phyloP scores from a whole-genome alignment of 768 basidiomycete genomes.

The Rossbeevera mucosa region DNA sequence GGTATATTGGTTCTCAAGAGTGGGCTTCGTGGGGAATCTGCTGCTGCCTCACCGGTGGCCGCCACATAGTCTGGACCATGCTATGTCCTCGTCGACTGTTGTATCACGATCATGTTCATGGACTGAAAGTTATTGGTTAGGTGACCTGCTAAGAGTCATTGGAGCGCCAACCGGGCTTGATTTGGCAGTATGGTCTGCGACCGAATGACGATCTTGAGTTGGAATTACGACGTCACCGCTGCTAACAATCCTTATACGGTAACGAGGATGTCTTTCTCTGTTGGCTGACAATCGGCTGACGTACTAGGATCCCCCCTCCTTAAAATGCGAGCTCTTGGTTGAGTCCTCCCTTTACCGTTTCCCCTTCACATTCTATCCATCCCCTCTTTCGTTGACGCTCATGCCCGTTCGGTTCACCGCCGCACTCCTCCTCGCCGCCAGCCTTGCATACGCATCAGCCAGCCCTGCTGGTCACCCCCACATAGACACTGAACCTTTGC shows the following conservation, averaged over 20 bases:
- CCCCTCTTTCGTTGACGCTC: slow-evolving; percentile 40
- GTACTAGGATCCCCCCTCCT: slow-evolving; percentile 15
- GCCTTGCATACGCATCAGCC: slow-evolving; percentile 19
- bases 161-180: slow-evolving; percentile 19
- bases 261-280: slow-evolving; percentile 17
- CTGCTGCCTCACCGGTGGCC: slow-evolving; percentile 20
- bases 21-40: slow-evolving; percentile 32
- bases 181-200: slow-evolving; percentile 3
- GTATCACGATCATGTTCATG: slow-evolving; percentile 16
- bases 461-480: slow-evolving; percentile 17
- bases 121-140: neutral
- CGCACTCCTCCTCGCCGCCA: slow-evolving; percentile 25
- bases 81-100: slow-evolving; percentile 15
- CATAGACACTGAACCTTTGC: slow-evolving; percentile 18
- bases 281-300: slow-evolving; percentile 24
- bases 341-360: slow-evolving; percentile 6
- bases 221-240: slow-evolving; percentile 1
- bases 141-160: slow-evolving; percentile 1
- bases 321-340: slow-evolving; percentile 20
- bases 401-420: slow-evolving; percentile 25
- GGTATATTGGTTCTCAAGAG: slow-evolving; percentile 57
- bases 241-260: slow-evolving; percentile 12
- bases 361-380: slow-evolving; percentile 12
- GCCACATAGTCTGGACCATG: slow-evolving; percentile 19
- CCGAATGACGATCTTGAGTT: neutral